Evolutionary conservation across 176 grass and related monocot genomes (phyloP).

Genomic region (Hsuehochloa calcarea): DNA sequence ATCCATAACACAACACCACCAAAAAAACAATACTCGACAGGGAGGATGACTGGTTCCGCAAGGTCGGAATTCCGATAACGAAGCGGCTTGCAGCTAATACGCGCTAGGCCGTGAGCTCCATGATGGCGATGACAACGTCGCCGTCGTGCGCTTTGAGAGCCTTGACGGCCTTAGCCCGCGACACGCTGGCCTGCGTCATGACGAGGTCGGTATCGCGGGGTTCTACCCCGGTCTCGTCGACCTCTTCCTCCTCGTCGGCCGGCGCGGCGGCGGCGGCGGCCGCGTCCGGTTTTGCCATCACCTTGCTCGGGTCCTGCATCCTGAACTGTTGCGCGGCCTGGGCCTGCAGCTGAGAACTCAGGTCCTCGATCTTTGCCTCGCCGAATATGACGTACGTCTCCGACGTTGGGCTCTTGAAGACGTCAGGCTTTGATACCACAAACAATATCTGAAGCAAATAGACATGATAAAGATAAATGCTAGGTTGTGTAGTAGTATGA

Average conservation of each 20-base stretch:
- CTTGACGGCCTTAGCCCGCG: conserved; percentile 73
- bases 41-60: background rate
- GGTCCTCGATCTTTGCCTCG: conserved; percentile 90
- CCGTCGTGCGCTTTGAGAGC: conserved; percentile 87
- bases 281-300: conserved; percentile 61
- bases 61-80: background rate
- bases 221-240: conserved; percentile 75
- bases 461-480: background rate
- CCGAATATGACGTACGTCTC: conserved; percentile 94
- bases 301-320: conserved; percentile 86
- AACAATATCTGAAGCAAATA: conserved; percentile 64
- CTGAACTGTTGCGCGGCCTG: conserved; percentile 92
- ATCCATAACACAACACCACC: background rate
- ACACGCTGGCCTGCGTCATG: conserved; percentile 87
- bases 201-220: conserved; percentile 88
- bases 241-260: conserved; percentile 79
- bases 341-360: conserved; percentile 83
- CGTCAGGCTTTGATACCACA: conserved; percentile 83
- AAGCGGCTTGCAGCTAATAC: background rate
- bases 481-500: background rate
- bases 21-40: background rate
- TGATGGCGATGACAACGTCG: conserved; percentile 85
- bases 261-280: conserved; percentile 27
- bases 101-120: conserved; percentile 75
- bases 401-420: conserved; percentile 88